Evolutionary conservation across 2,329 filamentous ascomycete species (phyloP).

Genomic region (Aureobasidium sp.): DNA sequence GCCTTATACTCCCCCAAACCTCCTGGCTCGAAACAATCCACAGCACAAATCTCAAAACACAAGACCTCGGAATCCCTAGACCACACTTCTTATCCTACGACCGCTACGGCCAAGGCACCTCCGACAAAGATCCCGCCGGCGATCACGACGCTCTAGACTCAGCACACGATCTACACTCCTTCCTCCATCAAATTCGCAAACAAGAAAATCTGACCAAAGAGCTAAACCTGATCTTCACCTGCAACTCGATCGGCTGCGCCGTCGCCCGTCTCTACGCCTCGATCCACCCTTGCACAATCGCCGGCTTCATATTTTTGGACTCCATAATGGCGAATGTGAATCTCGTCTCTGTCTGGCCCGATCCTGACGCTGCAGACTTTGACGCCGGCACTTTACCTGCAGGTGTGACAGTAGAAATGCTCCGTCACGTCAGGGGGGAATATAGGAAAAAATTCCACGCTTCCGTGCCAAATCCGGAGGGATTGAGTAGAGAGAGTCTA

Average conservation of each 20-base stretch:
- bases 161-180: not conserved
- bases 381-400: constrained; percentile 35
- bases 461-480: constrained; percentile 44
- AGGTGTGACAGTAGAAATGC: constrained; percentile 31
- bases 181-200: not conserved
- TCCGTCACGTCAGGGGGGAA: constrained; percentile 31
- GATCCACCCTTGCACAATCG: not conserved
- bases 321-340: constrained; percentile 53
- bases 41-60: not conserved
- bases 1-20: constrained; percentile 35
- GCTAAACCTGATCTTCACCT: constrained; percentile 27
- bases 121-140: constrained; percentile 35
- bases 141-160: not conserved
- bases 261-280: constrained; percentile 46
- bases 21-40: constrained; percentile 33
- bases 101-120: constrained; percentile 51
- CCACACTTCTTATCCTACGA: constrained; percentile 48
- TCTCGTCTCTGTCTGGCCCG: constrained; percentile 49
- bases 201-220: too few species aligned
- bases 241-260: constrained; percentile 67
- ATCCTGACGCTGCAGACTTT: constrained; percentile 46
- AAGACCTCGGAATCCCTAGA: constrained; percentile 28
- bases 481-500: constrained; percentile 43
- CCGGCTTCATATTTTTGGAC: constrained; percentile 45
- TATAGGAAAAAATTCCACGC: constrained; percentile 44